These are phyloP conservation scores for cucumber (Cucumis sativus) DNA, from an alignment of 306 rosid genomes.

Conservation along the genomic window Cucumber_9930_V3 NC_026659.2:27783501-27784000, in stretches of 20 bases:
- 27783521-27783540: too few relatives aligned
- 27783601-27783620: not conserved
- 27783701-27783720: not conserved
- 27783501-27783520: too few relatives aligned
- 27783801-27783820: conserved; percentile 66
- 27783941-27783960: conserved; percentile 26
- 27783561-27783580: too few relatives aligned
- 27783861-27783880: conserved; percentile 18
- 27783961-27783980: not conserved
- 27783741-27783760: not conserved
- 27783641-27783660: not conserved
- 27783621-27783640: not conserved
- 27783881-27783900: conserved; percentile 32
- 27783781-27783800: not conserved
- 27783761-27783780: too few relatives aligned
- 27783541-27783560: too few relatives aligned
- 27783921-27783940: conserved; percentile 46
- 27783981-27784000: not conserved
- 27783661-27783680: not conserved
- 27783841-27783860: conserved; percentile 32
- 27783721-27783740: not conserved
- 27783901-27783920: conserved; percentile 53
- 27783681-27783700: not conserved
- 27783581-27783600: not conserved
- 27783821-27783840: conserved; percentile 63